Conservation (phyloP, 2,329 filamentous ascomycete genomes). For the Blastomyces parvus region DNA sequence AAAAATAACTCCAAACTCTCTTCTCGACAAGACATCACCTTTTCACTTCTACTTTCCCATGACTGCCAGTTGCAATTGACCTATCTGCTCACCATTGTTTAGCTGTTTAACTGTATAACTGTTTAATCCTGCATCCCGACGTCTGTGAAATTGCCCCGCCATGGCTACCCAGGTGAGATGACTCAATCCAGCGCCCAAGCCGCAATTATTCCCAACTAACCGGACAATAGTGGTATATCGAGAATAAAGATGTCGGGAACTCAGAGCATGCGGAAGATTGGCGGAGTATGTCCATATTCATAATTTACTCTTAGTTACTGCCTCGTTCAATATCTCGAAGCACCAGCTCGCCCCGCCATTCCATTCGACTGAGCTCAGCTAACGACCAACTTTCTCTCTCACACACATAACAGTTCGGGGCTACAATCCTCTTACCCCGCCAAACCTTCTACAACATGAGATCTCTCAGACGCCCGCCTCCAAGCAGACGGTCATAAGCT, state of each 20-base stretch:
- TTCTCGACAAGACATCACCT: neutral
- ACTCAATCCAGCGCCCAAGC: neutral
- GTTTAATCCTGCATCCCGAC: neutral
- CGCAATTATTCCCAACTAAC: neutral
- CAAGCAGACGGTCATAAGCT: constrained; percentile 47
- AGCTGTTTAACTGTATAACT: neutral
- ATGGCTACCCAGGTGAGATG: constrained; percentile 5
- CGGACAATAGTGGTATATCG: constrained; percentile 56
- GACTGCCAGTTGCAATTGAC: neutral
- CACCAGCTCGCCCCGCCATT: neutral
- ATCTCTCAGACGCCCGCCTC: constrained; percentile 48
- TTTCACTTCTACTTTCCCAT: neutral
- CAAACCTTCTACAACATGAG: constrained; percentile 90
- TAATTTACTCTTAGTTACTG: neutral
- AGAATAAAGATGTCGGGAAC: constrained; percentile 71
- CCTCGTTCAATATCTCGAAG: neutral
- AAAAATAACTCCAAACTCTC: neutral
- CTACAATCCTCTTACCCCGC: constrained; percentile 86
- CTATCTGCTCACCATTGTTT: neutral
- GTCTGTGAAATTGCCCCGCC: neutral
- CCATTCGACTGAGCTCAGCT: constrained; percentile 7
- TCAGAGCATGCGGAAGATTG: constrained; percentile 66
- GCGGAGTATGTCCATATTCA: constrained; percentile 53
- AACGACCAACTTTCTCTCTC: neutral
- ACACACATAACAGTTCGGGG: constrained; percentile 54